phyloP scores from a whole-genome alignment of 176 grass and related monocot genomes.

The Phragmites australis region DNA sequence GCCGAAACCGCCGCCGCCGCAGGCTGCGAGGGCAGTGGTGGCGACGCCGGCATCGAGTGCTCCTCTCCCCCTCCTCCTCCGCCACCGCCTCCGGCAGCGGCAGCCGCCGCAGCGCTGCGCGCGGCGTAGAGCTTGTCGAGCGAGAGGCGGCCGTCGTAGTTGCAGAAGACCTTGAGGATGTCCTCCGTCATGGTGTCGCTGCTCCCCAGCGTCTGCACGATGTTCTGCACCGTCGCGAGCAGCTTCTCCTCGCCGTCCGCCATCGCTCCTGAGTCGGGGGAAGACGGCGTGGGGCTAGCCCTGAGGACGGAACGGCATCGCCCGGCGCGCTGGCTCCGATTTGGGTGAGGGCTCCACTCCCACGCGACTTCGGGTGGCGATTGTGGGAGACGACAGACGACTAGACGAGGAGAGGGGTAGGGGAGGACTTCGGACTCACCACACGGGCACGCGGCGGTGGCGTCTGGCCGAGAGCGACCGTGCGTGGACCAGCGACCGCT shows the following conservation, averaged over 20 bases:
- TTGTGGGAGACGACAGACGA: neutral
- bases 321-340: constrained; percentile 30
- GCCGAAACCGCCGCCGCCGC: neutral
- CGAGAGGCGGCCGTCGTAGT: constrained; percentile 89
- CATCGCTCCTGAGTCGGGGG: constrained; percentile 35
- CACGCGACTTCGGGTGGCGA: constrained; percentile 38
- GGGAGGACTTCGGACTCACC: constrained; percentile 17
- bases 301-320: neutral
- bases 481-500: constrained; percentile 35
- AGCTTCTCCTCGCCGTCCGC: constrained; percentile 97
- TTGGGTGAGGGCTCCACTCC: constrained; percentile 24
- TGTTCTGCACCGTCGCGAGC: constrained; percentile 81
- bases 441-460: constrained; percentile 35
- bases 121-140: constrained; percentile 80
- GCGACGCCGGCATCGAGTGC: constrained; percentile 43
- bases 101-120: constrained; percentile 26
- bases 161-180: constrained; percentile 91
- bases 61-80: constrained; percentile 23
- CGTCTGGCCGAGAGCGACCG: constrained; percentile 36
- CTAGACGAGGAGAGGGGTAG: neutral
- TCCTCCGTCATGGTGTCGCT: constrained; percentile 94
- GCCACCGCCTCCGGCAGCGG: neutral
- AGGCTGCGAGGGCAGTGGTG: constrained; percentile 30
- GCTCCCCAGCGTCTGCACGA: constrained; percentile 77
- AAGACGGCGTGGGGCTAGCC: neutral